Evolutionary conservation across 2,329 filamentous ascomycete genomes (phyloP).

Genomic region (Xylaria sp.): DNA sequence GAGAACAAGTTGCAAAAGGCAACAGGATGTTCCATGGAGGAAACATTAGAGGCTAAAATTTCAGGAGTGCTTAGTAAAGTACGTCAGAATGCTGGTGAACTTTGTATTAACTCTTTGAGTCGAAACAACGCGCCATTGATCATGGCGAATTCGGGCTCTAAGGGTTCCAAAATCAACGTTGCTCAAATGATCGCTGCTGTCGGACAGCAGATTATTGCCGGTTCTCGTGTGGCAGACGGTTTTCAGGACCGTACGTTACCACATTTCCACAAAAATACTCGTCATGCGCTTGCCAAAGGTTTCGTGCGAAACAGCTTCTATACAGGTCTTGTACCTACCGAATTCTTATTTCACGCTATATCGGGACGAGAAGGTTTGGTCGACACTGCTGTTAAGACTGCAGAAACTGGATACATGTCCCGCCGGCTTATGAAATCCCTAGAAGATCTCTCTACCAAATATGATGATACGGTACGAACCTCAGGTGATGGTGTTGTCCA

Average conservation of each 20-base stretch:
- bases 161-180: conserved; percentile 97
- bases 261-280: conserved; percentile 93
- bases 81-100: conserved; percentile 87
- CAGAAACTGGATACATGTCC: conserved; percentile 99
- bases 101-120: conserved; percentile 90
- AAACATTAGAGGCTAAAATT: conserved; percentile 89
- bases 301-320: conserved; percentile 99
- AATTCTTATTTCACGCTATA: conserved; percentile 98
- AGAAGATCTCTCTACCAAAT: conserved; percentile 92
- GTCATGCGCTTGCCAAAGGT: conserved; percentile 92
- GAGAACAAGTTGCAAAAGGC: conserved; percentile 84
- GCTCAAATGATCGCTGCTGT: conserved; percentile 98
- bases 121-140: conserved; percentile 91
- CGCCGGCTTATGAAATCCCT: conserved; percentile 97
- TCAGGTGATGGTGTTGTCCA: conserved; percentile 90
- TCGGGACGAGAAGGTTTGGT: conserved; percentile 98
- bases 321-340: conserved; percentile 85
- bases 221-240: conserved; percentile 90
- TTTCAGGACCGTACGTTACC: conserved; percentile 96
- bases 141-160: conserved; percentile 97
- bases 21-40: conserved; percentile 88
- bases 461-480: conserved; percentile 94
- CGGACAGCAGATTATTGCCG: conserved; percentile 97
- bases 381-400: conserved; percentile 98
- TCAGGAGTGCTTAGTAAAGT: conserved; percentile 93